Conservation (phyloP, 2,329 filamentous ascomycete genomes). For the Arthrocladium fulminans region DNA sequence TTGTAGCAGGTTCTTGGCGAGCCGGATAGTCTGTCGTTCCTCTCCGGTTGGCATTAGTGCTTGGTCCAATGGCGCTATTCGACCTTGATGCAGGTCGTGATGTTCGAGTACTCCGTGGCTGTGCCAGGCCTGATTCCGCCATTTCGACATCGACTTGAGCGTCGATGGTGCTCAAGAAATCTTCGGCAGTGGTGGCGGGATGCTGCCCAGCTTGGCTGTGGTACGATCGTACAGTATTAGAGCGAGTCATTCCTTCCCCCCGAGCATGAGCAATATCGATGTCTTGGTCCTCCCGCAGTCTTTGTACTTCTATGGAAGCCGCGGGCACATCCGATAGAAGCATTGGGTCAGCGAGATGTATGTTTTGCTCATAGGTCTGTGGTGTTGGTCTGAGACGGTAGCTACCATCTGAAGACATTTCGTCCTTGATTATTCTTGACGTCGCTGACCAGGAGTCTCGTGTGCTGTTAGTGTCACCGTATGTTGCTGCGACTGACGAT, state of each 20-base stretch:
- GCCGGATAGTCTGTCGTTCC: background rate
- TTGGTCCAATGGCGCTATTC: background rate
- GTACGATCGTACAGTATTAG: constrained; percentile 4
- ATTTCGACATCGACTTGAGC: constrained; percentile 2
- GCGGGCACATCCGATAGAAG: background rate
- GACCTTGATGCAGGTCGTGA: constrained; percentile 2
- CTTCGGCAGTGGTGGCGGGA: background rate
- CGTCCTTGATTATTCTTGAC: background rate
- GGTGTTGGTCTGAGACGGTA: background rate
- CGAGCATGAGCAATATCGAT: background rate
- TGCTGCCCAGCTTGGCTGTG: background rate
- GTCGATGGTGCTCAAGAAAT: constrained; percentile 7
- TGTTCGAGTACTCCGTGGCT: background rate
- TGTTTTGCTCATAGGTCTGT: background rate
- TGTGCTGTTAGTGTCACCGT: background rate
- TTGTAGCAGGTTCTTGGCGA: background rate
- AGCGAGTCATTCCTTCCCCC: constrained; percentile 3
- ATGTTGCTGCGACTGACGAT: constrained; percentile 3
- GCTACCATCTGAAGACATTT: background rate
- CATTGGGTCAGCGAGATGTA: background rate
- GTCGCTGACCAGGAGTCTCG: background rate
- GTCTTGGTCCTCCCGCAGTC: background rate
- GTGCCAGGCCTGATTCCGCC: constrained; percentile 1
- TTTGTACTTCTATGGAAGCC: background rate
- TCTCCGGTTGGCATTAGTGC: background rate